Evolutionary conservation across 257 asterid genomes (phyloP), one percentile per base, ranked within the genome.

Genomic region (Asclepias syriaca): DNA sequence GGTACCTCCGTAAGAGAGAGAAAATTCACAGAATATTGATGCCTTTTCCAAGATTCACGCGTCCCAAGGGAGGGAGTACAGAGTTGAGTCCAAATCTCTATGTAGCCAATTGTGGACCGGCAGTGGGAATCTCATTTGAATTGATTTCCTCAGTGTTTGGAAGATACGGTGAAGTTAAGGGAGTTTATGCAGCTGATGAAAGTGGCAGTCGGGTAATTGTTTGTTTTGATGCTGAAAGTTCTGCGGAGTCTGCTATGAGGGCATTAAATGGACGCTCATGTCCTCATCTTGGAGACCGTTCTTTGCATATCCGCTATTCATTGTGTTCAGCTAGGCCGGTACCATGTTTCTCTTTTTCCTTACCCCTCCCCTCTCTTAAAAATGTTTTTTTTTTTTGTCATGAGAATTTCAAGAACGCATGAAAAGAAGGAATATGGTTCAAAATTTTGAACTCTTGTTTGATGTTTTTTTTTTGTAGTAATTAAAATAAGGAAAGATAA

Each of bases 81-180:
- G 85, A 76, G 12, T 75, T 74, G 13, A 91, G 96, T 73, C 85
- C 95, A 65, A 94, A 91, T 80, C 90, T 94, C 27, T 94, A 82
- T 64, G 95, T 94, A 66, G 98, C 98, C 34, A 94, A 94, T 75
- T 94, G 98, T 76, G 99, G 99, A 24, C 99, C 99, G 6, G 89
- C 93, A 1, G 90, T 94, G 50, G 99, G 97, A 43, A 81, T 89
- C 53, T 85, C 97, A 1, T 76, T 83, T 43, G 95, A 90, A 10
- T 51, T 78, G 37, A 88, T 94, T 78, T 83, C 86, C 15, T 78
- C 89, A 3, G 97, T 74, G 4, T 94, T 94, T 72, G 83, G 85
- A 56, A 66, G 67, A 11, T 91, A 78, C 65, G 99, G 99, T 13
- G 84, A 84, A 71, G 86, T 94, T 7, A 78, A 70, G 60, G 97